Evolutionary conservation across 495 filamentous ascomycete genomes (phyloP).

Genomic region (Hyaloscypha finlandica): DNA sequence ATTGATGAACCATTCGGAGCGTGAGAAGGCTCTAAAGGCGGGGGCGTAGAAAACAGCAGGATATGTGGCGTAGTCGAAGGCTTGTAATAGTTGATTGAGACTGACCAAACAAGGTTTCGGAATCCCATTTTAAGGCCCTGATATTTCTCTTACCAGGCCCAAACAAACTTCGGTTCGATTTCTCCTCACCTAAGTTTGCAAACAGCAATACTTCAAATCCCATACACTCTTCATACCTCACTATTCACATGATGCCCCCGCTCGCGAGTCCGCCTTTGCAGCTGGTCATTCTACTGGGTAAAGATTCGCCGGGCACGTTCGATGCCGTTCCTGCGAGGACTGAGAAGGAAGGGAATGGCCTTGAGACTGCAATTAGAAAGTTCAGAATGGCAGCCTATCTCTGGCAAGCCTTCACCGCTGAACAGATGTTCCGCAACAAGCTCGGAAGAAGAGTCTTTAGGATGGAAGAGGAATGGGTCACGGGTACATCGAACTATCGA

Average conservation of each 20-base stretch:
- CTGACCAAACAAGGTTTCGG: conserved; percentile 52
- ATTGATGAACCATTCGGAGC: neutral
- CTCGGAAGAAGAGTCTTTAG: conserved; percentile 82
- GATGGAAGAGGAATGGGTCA: conserved; percentile 92
- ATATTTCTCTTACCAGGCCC: conserved; percentile 85
- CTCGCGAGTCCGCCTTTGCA: conserved; percentile 77
- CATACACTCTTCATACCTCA: conserved; percentile 75
- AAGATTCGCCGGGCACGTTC: conserved; percentile 84
- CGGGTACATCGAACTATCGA: conserved; percentile 69
- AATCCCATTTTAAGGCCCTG: conserved; percentile 86
- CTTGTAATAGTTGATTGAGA: neutral
- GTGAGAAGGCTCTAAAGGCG: neutral
- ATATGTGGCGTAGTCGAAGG: neutral
- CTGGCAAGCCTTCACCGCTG: conserved; percentile 93
- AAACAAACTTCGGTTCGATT: conserved; percentile 84
- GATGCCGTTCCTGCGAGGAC: conserved; percentile 76
- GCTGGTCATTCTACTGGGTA: conserved; percentile 79
- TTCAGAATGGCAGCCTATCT: conserved; percentile 90
- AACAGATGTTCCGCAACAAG: conserved; percentile 89
- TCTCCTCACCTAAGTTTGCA: conserved; percentile 76
- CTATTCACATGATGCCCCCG: conserved; percentile 80
- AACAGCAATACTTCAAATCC: conserved; percentile 67
- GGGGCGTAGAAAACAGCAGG: neutral
- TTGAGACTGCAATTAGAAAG: conserved; percentile 80
- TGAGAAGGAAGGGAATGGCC: conserved; percentile 75